These are phyloP conservation scores for Kodamaea fungicola DNA, from an alignment of 1,139 yeast genomes.

Conservation along the genomic window DNA sequence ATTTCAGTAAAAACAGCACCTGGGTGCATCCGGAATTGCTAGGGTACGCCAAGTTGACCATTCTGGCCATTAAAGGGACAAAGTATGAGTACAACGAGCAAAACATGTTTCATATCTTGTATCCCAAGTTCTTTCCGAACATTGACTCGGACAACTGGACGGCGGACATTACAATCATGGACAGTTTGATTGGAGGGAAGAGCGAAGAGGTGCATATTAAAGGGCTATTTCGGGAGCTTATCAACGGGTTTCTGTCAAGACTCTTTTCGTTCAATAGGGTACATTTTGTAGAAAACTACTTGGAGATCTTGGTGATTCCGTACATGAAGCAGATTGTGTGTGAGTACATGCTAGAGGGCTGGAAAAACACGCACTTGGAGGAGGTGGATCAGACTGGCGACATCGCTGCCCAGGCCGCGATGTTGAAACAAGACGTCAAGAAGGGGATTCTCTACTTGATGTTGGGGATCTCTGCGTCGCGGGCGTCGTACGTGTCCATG, in stretches of 20 bases:
- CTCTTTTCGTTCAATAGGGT: slow-evolving; percentile 25
- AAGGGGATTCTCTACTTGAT: slow-evolving; percentile 23
- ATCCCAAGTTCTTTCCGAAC: slow-evolving; percentile 46
- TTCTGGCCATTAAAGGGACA: slow-evolving; percentile 42
- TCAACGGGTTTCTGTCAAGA: slow-evolving; percentile 16
- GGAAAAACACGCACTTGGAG: slow-evolving; percentile 2
- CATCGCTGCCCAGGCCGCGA: not conserved
- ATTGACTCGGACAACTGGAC: slow-evolving; percentile 45
- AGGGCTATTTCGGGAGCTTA: slow-evolving; percentile 18
- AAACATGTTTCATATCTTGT: slow-evolving; percentile 44
- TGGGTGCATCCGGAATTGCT: slow-evolving; percentile 38
- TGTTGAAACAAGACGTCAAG: slow-evolving; percentile 18
- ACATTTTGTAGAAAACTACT: slow-evolving; percentile 20
- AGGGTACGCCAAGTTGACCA: slow-evolving; percentile 38
- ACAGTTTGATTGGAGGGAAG: slow-evolving; percentile 10
- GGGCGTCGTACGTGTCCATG: slow-evolving; percentile 6
- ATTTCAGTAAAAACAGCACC: slow-evolving; percentile 9
- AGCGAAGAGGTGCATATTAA: slow-evolving; percentile 14
- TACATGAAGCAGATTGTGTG: slow-evolving; percentile 27
- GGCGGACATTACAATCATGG: slow-evolving; percentile 21
- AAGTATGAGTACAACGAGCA: slow-evolving; percentile 38
- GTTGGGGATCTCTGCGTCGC: slow-evolving; percentile 29
- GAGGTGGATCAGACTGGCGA: slow-evolving; percentile 3
- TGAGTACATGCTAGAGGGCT: slow-evolving; percentile 27
- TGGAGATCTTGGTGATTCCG: slow-evolving; percentile 31